Conservation (phyloP, 2,329 filamentous ascomycete genomes). For the Trichoderma simmonsii region DNA sequence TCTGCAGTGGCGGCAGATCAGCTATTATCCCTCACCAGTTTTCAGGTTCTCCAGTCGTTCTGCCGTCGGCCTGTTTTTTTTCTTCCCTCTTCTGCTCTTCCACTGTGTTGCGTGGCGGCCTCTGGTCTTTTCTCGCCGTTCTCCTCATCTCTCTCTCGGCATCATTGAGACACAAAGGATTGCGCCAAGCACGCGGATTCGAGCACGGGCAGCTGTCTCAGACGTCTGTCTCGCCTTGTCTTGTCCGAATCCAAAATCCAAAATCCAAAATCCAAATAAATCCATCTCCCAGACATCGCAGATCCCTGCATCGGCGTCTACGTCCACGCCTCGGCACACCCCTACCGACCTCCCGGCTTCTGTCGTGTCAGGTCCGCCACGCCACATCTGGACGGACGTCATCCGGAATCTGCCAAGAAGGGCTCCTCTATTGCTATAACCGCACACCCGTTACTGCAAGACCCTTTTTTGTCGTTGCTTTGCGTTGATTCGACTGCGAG, state of each 20-base stretch:
- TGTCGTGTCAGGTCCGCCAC: slow-evolving; percentile 20
- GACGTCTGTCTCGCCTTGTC: neutral
- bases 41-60: neutral
- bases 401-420: slow-evolving; percentile 26
- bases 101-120: neutral
- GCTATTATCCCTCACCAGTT: slow-evolving; percentile 10
- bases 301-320: slow-evolving; percentile 17
- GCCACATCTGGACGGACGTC: slow-evolving; percentile 24
- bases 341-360: slow-evolving; percentile 16
- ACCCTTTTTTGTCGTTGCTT: slow-evolving; percentile 12
- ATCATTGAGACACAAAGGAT: neutral
- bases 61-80: neutral
- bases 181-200: neutral
- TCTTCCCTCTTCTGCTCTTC: neutral
- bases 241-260: neutral
- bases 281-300: slow-evolving; percentile 8
- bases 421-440: slow-evolving; percentile 17
- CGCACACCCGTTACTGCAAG: slow-evolving; percentile 11
- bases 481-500: slow-evolving; percentile 14
- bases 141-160: neutral
- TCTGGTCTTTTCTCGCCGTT: neutral
- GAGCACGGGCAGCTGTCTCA: neutral
- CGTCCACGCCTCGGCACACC: slow-evolving; percentile 9
- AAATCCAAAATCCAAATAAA: neutral
- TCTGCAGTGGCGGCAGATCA: slow-evolving; percentile 16